Percentiles rank a stretch among this genome's conserved stretches.
These are phyloP conservation scores for Claviceps purpurea DNA, from an alignment of 2,329 filamentous ascomycete species.

Conservation along the genomic window DNA sequence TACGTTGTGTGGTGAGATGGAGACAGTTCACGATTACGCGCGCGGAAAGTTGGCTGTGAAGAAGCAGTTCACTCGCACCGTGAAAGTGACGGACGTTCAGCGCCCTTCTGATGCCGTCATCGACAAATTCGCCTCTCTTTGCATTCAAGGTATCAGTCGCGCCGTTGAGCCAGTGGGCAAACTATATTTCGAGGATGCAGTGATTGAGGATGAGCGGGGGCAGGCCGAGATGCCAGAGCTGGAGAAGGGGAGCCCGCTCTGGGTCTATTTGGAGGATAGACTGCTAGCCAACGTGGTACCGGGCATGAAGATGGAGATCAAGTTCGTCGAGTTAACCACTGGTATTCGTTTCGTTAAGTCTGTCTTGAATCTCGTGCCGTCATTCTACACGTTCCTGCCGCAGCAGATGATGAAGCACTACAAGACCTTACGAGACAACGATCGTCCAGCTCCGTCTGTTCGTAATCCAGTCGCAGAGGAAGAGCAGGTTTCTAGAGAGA, in stretches of 20 bases:
- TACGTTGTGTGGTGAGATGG: constrained; percentile 22
- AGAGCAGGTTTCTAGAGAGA: constrained; percentile 11
- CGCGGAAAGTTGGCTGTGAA: constrained; percentile 19
- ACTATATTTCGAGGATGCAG: constrained; percentile 28
- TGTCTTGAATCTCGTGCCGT: constrained; percentile 39
- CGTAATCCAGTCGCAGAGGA: constrained; percentile 18
- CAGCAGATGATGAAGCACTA: constrained; percentile 58
- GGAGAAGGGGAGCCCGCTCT: constrained; percentile 11
- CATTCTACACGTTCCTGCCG: constrained; percentile 50
- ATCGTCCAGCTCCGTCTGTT: constrained; percentile 33
- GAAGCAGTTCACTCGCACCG: constrained; percentile 37
- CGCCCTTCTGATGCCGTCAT: constrained; percentile 27
- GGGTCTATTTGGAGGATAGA: constrained; percentile 56
- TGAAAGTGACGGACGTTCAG: constrained; percentile 45
- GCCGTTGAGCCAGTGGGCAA: constrained; percentile 30
- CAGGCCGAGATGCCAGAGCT: constrained; percentile 13
- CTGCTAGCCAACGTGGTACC: constrained; percentile 37
- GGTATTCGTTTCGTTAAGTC: constrained; percentile 53
- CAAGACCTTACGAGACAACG: constrained; percentile 39
- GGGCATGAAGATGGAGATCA: constrained; percentile 50
- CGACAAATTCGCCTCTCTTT: constrained; percentile 30
- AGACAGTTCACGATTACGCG: constrained; percentile 17
- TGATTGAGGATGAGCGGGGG: constrained; percentile 35
- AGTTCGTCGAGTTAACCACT: constrained; percentile 44
- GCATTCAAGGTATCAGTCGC: constrained; percentile 18